These are phyloP conservation scores for Daldinia caldariorum DNA, from an alignment of 495 filamentous ascomycete genomes.

Conservation along the genomic window DNA sequence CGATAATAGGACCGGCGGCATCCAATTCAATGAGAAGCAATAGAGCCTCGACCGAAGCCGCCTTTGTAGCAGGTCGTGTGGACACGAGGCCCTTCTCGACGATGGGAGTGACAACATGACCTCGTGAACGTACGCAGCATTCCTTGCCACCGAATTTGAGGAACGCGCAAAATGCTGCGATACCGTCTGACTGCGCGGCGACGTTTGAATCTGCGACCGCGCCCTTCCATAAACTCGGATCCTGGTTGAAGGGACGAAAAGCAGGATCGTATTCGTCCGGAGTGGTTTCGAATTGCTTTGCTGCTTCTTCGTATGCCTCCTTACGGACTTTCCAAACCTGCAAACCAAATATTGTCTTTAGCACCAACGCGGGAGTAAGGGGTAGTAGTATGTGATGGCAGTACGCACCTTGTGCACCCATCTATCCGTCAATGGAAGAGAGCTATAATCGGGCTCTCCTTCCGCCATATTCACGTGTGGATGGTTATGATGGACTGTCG, in stretches of 20 bases:
- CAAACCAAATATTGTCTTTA: constrained; percentile 39
- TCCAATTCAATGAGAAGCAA: constrained; percentile 92
- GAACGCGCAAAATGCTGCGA: constrained; percentile 86
- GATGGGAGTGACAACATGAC: constrained; percentile 76
- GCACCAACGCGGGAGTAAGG: constrained; percentile 10
- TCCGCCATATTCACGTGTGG: constrained; percentile 66
- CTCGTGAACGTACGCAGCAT: constrained; percentile 81
- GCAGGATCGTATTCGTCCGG: constrained; percentile 87
- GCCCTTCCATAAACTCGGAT: constrained; percentile 87
- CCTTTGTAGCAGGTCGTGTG: constrained; percentile 86
- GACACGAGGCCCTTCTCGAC: constrained; percentile 93
- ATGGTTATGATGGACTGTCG: constrained; percentile 8
- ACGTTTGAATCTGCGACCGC: constrained; percentile 97
- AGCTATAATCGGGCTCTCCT: constrained; percentile 82
- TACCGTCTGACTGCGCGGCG: constrained; percentile 92
- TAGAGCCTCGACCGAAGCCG: constrained; percentile 84
- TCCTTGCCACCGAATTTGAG: constrained; percentile 85
- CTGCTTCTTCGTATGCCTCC: constrained; percentile 91
- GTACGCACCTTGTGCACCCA: constrained; percentile 83
- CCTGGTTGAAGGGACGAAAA: constrained; percentile 86
- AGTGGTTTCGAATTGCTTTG: constrained; percentile 83
- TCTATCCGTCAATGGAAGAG: constrained; percentile 80
- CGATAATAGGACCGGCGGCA: constrained; percentile 83
- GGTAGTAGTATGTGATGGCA: background rate
- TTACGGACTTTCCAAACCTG: constrained; percentile 98